Evolutionary conservation across 2,329 filamentous ascomycete genomes (phyloP), one percentile per base, ranked within the genome.

Genomic region (Graphilbum ipis-grandicollis): DNA sequence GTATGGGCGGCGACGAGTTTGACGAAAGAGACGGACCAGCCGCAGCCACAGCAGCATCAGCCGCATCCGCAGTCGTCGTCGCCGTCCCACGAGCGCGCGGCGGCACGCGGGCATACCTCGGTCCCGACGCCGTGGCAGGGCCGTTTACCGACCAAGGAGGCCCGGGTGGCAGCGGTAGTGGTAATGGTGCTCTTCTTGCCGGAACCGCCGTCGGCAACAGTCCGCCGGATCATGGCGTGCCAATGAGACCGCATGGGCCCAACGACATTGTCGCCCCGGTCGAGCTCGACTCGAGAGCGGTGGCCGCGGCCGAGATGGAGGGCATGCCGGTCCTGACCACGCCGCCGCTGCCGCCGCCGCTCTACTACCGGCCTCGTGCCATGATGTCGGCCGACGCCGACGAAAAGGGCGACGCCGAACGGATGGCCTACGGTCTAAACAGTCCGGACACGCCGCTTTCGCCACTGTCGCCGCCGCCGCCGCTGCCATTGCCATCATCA

Each of bases 211-310:
- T 17, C 29, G 15, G 10, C 29, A 18, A 4, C n/a, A 18, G 15
- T 33, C 3, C n/a, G 6, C 33, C 13, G 19, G n/a, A 25, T 21
- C 35, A 56, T 25, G 59, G 58, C 1, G 62, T 66, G 18, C 59
- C 62, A 3, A 37, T 56, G 18, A 49, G 50, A 32, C 65, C 68
- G 8, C 53, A 66, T 12, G 54, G 52, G 13, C 66, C 67, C 4
- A 57, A 55, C 9, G 65, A 71, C 44, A 67, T 70, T 30, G 50
- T 57, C 1, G 55, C 54, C 17, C 60, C 68, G 4, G 66, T 73
- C 3, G 70, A 75, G 55, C 66, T 75, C 12, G 66, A 62, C 41
- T 60, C 61, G 33, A 34, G 31, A 9, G 18, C 32, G 14, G 31
- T 18, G 17, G 25, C 34, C 2, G 43, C 35, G 34, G n/a, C n/a